Base-by-base conservation (phyloP, 2,329 filamentous ascomycete genomes). In the Microdochium paspali region DNA sequence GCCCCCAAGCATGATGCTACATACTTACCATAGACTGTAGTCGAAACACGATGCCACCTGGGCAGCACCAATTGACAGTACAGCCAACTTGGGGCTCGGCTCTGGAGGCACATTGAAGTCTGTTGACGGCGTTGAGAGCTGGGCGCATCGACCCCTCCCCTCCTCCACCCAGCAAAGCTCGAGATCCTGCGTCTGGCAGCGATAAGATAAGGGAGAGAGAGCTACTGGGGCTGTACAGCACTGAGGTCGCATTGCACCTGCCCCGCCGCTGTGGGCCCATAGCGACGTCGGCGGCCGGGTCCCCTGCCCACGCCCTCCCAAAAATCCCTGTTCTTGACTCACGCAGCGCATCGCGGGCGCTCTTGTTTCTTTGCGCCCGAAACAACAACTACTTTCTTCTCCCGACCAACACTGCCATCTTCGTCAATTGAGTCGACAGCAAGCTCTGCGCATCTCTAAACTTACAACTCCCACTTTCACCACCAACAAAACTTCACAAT, bases 261-360 rank as follows among this genome's bases (percentile, higher is more conserved):
- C 28, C 9, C 9, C 28, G 28, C 15, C 15, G 9, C 28, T n/a
- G 31, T 35, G 10, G 13, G 13, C 35, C 35, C 15, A 15, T 20
- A 40, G 15, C 35, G 35, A 40, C 35, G 35, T 40, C 35, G 35
- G 35, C 35, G 35, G 12, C 35, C 18, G 35, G 10, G 35, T 20
- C 12, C 35, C 35, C 35, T 40, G 35, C 35, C 35, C 35, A n/a
- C 31, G 31, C 31, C 31, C 7, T 7, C 18, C 35, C 3, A 40
- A 40, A 40, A 40, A 40, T 40, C 35, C 15, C 35, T 40, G 35
- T 40, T 20, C 35, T 40, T 40, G 35, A 40, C 35, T 40, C 35
- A 40, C 35, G 35, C 15, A 20, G 4, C 10, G 15, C 6, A 20
- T 9, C 18, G 35, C 35, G 12, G 10, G 4, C 35, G 10, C n/a